Evolutionary conservation across 345 rosid species (phyloP), one percentile per base, ranked within the genome.

Genomic region (Anacardium occidentale): DNA sequence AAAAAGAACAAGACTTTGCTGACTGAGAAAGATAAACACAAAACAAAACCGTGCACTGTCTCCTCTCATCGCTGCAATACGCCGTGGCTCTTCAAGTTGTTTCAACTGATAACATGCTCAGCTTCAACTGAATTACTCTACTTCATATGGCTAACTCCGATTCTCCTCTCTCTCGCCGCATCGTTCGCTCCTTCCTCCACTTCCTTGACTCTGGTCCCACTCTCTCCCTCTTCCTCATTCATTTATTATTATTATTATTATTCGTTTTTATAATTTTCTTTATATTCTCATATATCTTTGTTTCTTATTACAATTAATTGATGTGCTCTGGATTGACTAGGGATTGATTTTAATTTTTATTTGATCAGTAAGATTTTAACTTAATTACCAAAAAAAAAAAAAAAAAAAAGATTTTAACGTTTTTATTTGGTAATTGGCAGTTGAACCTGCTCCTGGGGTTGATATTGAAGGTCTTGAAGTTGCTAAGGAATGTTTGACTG

Each of bases 381-480:
- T 50, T 50, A 3, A 11, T 11, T 48, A 15, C 18, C 14, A 13
- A 48, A n/a, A n/a, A n/a, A n/a, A n/a, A n/a, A n/a, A n/a, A n/a
- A n/a, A n/a, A n/a, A n/a, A n/a, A n/a, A n/a, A n/a, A n/a, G 37
- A 11, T 48, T 13, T 48, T 47, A 3, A 10, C 14, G 2, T 29
- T 26, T 45, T 20, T 32, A 24, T 21, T 21, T 22, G 37, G 17
- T 7, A 47, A 4, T 62, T 75, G 63, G 63, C 70, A 90, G 98
- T 93, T 73, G 93, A 93, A 66, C 84, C 87, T 15, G 83, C 86
- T 45, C 79, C 90, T 0, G 93, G 93, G 48, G 90, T 84, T 64
- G 97, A 93, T 71, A 74, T 77, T 34, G 98, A 93, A 86, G 95
- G 93, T 13, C 80, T 93, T 75, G 93, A 91, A 73, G 93, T 93